phyloP scores from a whole-genome alignment of 371 early-diverging fungal species.

The Fennellomyces sp. region DNA sequence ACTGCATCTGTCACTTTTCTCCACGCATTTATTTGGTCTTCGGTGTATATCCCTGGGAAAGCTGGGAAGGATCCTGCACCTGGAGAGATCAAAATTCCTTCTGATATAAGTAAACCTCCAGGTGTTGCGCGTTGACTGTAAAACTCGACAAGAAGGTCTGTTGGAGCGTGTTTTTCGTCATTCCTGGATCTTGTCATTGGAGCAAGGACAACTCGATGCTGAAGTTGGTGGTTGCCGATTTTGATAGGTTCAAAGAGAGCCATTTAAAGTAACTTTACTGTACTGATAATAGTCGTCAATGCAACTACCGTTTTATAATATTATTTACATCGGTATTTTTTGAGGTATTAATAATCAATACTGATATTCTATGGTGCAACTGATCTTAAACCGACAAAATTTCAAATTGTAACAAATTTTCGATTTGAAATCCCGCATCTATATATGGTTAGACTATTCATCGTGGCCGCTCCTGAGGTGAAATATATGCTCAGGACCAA shows the following conservation, averaged over 20 bases:
- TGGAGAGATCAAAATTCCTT: conserved; percentile 52
- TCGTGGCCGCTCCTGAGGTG: too few relatives aligned
- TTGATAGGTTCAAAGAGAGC: conserved; percentile 28
- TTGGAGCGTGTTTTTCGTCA: conserved; percentile 23
- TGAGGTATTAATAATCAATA: too few relatives aligned
- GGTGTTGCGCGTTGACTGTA: conserved; percentile 59
- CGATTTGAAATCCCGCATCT: too few relatives aligned
- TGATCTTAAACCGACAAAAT: too few relatives aligned
- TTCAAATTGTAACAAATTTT: too few relatives aligned
- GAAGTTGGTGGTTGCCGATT: conserved; percentile 23
- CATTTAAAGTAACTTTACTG: too few relatives aligned
- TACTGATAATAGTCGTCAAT: too few relatives aligned
- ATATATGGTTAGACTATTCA: too few relatives aligned
- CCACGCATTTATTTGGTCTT: conserved; percentile 62
- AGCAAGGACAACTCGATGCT: conserved; percentile 59
- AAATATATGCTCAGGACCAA: too few relatives aligned
- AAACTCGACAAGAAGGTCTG: conserved; percentile 48
- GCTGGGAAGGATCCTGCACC: conserved; percentile 35
- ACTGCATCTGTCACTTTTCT: conserved; percentile 60
- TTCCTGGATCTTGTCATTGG: conserved; percentile 57
- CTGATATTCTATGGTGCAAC: too few relatives aligned
- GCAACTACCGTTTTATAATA: too few relatives aligned
- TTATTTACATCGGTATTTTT: too few relatives aligned
- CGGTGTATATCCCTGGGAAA: conserved; percentile 51
- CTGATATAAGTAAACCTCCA: conserved; percentile 62